Base-by-base conservation (phyloP, 2,329 filamentous ascomycete genomes). In the Pyricularia pennisetigena region DNA sequence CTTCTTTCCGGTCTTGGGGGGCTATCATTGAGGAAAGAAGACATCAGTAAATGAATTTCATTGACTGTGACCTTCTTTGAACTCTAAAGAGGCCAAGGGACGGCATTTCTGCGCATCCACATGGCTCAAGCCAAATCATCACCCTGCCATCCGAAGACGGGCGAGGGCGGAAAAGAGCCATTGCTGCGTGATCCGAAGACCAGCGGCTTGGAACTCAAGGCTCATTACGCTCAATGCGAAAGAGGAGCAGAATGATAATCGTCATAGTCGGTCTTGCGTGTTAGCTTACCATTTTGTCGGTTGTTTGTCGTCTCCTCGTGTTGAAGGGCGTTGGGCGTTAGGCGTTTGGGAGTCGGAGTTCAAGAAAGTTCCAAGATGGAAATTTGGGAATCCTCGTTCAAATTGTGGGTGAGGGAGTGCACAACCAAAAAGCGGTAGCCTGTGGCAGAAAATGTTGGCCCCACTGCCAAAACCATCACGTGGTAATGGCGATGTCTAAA, bases 11-110 rank as follows among this genome's bases (percentile, higher is more conserved):
- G 86, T 81, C 87, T 98, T 99, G 81, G 94, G 92, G 91, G 95
- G 93, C 95, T 98, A 86, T 98, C 94, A 98, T 98, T 95, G 94
- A 98, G 94, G 93, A 96, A 94, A 95, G 91, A 97, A 93, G 90
- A 92, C 85, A 93, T 97, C 91, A 97, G 93, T 90, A 83, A 87
- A 85, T 88, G 87, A 89, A 87, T 90, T 90, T 85, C 86, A 89
- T 88, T 83, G 82, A 83, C 83, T 84, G 85, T 81, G 79, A 86
- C 91, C 90, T 93, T 91, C 89, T 49, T 68, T 90, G 83, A 91
- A 90, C 93, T 97, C 93, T 96, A 96, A 84, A 90, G 92, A 95
- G 90, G 86, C 82, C 81, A 78, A 74, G 77, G 77, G 71, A 77
- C 78, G 80, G 80, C 85, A 83, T 86, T 83, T 82, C 83, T 83